Conservation (phyloP, 495 filamentous ascomycete genomes). For the Penicillium roqueforti region DNA sequence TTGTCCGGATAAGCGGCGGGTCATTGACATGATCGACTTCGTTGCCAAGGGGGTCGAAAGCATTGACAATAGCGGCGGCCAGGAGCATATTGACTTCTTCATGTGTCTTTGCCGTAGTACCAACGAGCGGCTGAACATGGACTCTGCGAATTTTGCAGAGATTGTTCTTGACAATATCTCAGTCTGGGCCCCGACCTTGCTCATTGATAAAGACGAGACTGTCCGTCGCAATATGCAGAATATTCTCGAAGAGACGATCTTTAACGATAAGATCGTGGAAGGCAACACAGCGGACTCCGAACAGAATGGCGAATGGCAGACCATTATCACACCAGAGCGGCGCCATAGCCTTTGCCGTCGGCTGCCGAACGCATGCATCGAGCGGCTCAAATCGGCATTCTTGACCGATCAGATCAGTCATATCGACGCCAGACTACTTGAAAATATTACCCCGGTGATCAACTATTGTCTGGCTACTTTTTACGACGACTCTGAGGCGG, state of each 20-base stretch:
- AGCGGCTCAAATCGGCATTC: slow-evolving; percentile 31
- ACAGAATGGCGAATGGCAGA: slow-evolving; percentile 19
- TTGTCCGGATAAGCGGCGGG: slow-evolving; percentile 33
- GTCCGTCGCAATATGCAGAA: slow-evolving; percentile 53
- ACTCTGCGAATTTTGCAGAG: slow-evolving; percentile 34
- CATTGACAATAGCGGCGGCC: slow-evolving; percentile 52
- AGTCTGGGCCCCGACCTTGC: slow-evolving; percentile 63
- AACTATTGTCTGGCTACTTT: slow-evolving; percentile 40
- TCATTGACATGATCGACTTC: slow-evolving; percentile 44
- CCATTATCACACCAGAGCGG: slow-evolving; percentile 6
- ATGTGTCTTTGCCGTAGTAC: slow-evolving; percentile 34
- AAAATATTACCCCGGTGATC: slow-evolving; percentile 37
- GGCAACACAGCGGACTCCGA: background rate
- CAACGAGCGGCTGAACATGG: slow-evolving; percentile 38
- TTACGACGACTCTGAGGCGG: slow-evolving; percentile 38
- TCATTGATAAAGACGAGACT: slow-evolving; percentile 55
- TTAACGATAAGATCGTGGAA: slow-evolving; percentile 26
- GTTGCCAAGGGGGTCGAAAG: slow-evolving; percentile 54
- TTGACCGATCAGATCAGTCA: slow-evolving; percentile 20
- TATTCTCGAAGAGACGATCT: slow-evolving; percentile 56
- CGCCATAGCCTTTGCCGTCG: slow-evolving; percentile 29
- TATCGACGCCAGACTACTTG: slow-evolving; percentile 37
- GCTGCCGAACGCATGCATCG: slow-evolving; percentile 34
- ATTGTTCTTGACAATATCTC: slow-evolving; percentile 52
- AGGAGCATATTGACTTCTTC: slow-evolving; percentile 60